Base-by-base conservation (phyloP, 2,329 filamentous ascomycete genomes). In the Arachnopeziza araneosa region DNA sequence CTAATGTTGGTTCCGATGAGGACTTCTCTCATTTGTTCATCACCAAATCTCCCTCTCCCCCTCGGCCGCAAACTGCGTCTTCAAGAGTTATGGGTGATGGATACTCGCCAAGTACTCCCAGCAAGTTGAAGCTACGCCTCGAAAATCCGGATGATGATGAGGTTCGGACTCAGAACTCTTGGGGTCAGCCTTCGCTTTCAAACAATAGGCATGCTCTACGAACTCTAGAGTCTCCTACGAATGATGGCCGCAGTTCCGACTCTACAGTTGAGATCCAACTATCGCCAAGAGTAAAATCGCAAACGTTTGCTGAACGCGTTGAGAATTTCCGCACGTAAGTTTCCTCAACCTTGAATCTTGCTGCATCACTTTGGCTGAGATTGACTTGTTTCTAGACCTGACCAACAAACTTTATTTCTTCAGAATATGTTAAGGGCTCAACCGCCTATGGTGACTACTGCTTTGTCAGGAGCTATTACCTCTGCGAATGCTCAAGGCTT, bases 401-500 rank as follows among this genome's bases (percentile, higher is more conserved):
- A 69, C n/a, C 63, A 69, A 54, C 67, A 70, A 53, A 69, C 62
- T n/a, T 57, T 67, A 32, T 70, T 71, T 58, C 62, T 73, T 54
- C 70, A 72, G 48, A 70, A 67, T 50, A 71, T 73, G 64, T 62
- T 73, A n/a, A 68, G 60, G 59, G 69, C 68, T 30, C 62, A 60
- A 52, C 54, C 62, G 50, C 56, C 62, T 24, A 64, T 64, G 52
- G 51, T 61, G 44, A 44, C 66, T 8, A 61, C 67, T 36, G 65
- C 66, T 36, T 57, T 69, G 32, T 68, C 68, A n/a, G 70, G 69
- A 50, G 61, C 65, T 14, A 55, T 73, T 36, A 70, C 71, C 26
- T 68, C 70, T 26, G 64, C 68, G 44, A 72, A 64, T 55, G 71
- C 69, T 56, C 68, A 69, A 56, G 72, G 72, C 24, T 71, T 66